phyloP scores from a whole-genome alignment of 1,284 basidiomycete species.

The Papiliotrema nemorosa region DNA sequence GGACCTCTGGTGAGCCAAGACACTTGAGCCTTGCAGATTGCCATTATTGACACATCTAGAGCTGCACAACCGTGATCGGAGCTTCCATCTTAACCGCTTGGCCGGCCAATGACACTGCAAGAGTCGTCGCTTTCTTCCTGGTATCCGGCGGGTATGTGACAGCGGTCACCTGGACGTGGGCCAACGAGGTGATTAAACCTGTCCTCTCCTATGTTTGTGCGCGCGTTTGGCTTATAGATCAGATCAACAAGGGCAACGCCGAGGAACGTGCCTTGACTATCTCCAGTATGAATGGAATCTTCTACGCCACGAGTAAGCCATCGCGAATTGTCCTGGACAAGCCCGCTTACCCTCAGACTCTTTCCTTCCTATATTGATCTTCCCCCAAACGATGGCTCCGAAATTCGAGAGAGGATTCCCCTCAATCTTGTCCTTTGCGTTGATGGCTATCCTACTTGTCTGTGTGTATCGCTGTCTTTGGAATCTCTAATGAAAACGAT shows the following conservation, averaged over 20 bases:
- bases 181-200: conserved; percentile 3
- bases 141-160: conserved; percentile 7
- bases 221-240: neutral
- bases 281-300: conserved; percentile 8
- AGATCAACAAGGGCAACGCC: conserved; percentile 10
- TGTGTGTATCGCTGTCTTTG: neutral
- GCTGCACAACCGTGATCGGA: too few species aligned
- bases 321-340: neutral
- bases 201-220: neutral
- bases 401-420: conserved; percentile 14
- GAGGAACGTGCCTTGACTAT: conserved; percentile 14
- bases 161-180: conserved; percentile 9
- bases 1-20: neutral
- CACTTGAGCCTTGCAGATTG: neutral
- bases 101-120: neutral
- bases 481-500: too few species aligned
- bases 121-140: conserved; percentile 7
- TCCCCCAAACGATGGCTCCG: conserved; percentile 13
- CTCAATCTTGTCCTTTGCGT: conserved; percentile 3
- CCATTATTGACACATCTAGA: too few species aligned
- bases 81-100: conserved; percentile 8
- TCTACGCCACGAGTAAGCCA: conserved; percentile 11
- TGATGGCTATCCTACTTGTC: conserved; percentile 8
- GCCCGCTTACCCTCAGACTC: conserved; percentile 3
- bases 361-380: conserved; percentile 11